These are phyloP conservation scores for Xylariaceae sp. DNA, from an alignment of 2,329 filamentous ascomycete species.

Conservation along the genomic window DNA sequence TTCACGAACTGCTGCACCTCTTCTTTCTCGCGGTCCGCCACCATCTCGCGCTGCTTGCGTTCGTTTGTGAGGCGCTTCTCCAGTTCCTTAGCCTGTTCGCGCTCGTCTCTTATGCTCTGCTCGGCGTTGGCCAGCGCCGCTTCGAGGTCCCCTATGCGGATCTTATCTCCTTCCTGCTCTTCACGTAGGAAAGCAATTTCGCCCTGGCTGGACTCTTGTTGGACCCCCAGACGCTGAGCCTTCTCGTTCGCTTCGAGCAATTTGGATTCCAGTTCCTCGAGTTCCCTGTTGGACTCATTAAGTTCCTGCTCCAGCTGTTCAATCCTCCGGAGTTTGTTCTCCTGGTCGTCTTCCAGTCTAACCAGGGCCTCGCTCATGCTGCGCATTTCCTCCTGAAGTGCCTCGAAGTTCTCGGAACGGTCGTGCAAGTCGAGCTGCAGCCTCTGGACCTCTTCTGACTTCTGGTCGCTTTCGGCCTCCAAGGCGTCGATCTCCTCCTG, in stretches of 20 bases:
- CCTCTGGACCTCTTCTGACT: slow-evolving; percentile 61
- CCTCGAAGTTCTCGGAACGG: slow-evolving; percentile 77
- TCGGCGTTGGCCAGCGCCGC: slow-evolving; percentile 73
- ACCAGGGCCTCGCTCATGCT: slow-evolving; percentile 81
- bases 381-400: slow-evolving; percentile 90
- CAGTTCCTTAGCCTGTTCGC: slow-evolving; percentile 65
- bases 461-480: slow-evolving; percentile 65
- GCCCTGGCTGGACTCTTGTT: slow-evolving; percentile 84
- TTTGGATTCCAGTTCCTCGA: slow-evolving; percentile 77
- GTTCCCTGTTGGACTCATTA: slow-evolving; percentile 74
- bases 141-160: slow-evolving; percentile 91
- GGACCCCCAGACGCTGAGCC: slow-evolving; percentile 77
- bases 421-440: slow-evolving; percentile 66
- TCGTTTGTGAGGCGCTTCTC: slow-evolving; percentile 72
- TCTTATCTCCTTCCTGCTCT: slow-evolving; percentile 96
- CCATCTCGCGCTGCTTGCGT: slow-evolving; percentile 75
- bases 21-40: slow-evolving; percentile 84
- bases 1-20: slow-evolving; percentile 91
- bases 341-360: slow-evolving; percentile 81
- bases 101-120: slow-evolving; percentile 73
- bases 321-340: slow-evolving; percentile 69
- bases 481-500: slow-evolving; percentile 60
- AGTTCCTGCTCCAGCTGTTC: slow-evolving; percentile 78
- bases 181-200: slow-evolving; percentile 94
- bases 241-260: slow-evolving; percentile 81